Conservation (phyloP, 805 yeast species). For the Limtongia smithiae region DNA sequence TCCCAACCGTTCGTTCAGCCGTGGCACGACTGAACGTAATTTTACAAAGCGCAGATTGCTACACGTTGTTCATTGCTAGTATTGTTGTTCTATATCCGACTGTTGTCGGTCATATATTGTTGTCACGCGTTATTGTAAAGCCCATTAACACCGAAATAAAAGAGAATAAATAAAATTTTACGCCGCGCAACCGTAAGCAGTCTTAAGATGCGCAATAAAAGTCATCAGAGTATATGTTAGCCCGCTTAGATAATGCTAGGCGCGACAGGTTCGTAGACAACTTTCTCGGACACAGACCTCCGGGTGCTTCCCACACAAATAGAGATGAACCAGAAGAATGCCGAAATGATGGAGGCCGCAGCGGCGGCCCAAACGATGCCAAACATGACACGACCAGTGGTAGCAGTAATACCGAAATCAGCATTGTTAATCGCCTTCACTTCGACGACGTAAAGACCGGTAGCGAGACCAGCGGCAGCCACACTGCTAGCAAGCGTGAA, state of each 20-base stretch:
- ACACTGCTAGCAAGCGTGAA: constrained; percentile 40
- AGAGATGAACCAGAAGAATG: constrained; percentile 43
- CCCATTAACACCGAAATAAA: background rate
- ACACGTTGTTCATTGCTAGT: background rate
- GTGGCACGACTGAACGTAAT: too few species aligned
- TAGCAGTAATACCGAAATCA: constrained; percentile 54
- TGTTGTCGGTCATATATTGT: background rate
- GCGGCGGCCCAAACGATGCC: constrained; percentile 65
- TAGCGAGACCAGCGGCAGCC: constrained; percentile 53
- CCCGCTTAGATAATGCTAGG: too few species aligned
- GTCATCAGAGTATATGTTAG: too few species aligned
- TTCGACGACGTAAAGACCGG: constrained; percentile 57
- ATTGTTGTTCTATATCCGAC: background rate
- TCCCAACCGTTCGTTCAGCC: too few species aligned
- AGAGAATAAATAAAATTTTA: background rate
- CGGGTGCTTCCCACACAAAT: constrained; percentile 45
- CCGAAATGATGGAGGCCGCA: constrained; percentile 45
- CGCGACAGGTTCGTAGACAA: constrained; percentile 23
- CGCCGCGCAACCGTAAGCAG: too few species aligned
- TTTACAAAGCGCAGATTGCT: too few species aligned
- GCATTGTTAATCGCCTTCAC: constrained; percentile 46
- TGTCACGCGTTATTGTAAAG: background rate
- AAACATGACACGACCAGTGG: constrained; percentile 48
- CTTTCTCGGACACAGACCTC: constrained; percentile 8
- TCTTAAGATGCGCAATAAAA: too few species aligned